These are phyloP conservation scores for Lasiodiplodia theobromae DNA, from an alignment of 2,329 filamentous ascomycete species.

Conservation along the genomic window DNA sequence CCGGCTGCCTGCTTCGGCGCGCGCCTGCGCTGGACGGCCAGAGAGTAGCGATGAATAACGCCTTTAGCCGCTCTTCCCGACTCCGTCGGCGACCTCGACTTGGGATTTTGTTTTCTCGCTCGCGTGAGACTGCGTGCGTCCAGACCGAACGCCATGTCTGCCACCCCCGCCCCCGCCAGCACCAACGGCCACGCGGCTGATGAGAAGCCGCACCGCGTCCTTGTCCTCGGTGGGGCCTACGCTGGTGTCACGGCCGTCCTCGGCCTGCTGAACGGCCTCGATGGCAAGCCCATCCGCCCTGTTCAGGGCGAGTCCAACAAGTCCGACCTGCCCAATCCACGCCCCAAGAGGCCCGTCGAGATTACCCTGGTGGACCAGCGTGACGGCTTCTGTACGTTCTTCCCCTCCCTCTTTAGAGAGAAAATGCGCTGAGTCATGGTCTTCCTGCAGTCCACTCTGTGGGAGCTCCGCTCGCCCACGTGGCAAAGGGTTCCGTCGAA, in stretches of 20 bases:
- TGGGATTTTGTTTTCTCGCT: neutral
- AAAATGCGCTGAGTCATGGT: neutral
- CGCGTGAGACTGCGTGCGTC: neutral
- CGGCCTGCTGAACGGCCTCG: constrained; percentile 71
- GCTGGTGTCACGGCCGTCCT: constrained; percentile 71
- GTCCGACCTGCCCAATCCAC: constrained; percentile 37
- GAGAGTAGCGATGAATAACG: neutral
- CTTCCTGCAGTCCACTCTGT: constrained; percentile 71
- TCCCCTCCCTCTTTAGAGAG: neutral
- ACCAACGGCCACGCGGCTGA: constrained; percentile 5
- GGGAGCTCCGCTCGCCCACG: constrained; percentile 75
- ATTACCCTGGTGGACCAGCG: constrained; percentile 79
- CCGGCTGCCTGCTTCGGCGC: neutral
- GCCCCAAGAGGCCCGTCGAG: constrained; percentile 63
- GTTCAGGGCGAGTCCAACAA: constrained; percentile 47
- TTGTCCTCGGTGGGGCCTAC: constrained; percentile 76
- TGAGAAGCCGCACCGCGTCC: constrained; percentile 49
- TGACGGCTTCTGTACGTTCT: constrained; percentile 79
- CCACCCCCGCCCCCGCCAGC: constrained; percentile 10
- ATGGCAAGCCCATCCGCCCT: constrained; percentile 60
- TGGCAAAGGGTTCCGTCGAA: constrained; percentile 57
- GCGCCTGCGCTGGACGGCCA: neutral
- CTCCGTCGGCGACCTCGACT: neutral
- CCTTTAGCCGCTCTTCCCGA: neutral
- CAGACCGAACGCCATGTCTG: constrained; percentile 3